Percentiles rank a stretch among this genome's conserved stretches.
Conservation (phyloP, 441 rosid genomes). For the Erodium texanum region DNA sequence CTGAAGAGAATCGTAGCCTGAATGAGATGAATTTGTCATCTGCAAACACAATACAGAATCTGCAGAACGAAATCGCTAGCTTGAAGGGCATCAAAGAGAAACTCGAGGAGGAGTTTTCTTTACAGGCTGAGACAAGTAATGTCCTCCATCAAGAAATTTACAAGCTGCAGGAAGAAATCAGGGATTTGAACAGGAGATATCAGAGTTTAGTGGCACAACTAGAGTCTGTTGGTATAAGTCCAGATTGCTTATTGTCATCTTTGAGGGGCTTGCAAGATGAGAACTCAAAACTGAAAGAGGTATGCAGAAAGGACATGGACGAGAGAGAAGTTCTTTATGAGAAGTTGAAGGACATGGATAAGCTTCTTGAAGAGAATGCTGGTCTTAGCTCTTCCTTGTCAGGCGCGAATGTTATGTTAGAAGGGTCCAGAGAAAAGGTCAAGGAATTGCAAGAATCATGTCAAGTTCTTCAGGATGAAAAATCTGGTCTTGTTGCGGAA, state of each 20-base stretch:
- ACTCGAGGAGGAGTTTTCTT: conserved; percentile 44
- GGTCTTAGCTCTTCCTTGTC: conserved; percentile 39
- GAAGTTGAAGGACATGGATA: conserved; percentile 43
- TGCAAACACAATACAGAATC: conserved; percentile 29
- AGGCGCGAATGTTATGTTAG: conserved; percentile 40
- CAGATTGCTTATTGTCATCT: conserved; percentile 34
- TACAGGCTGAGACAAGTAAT: conserved; percentile 37
- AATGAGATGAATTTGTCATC: conserved; percentile 43
- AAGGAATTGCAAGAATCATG: conserved; percentile 46
- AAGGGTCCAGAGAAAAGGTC: conserved; percentile 40
- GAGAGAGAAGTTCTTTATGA: conserved; percentile 32
- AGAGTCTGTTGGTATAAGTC: conserved; percentile 44
- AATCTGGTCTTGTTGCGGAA: conserved; percentile 37
- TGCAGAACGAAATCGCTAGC: conserved; percentile 39
- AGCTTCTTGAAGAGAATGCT: conserved; percentile 43
- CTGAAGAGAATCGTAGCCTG: conserved; percentile 46
- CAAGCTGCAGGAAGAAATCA: conserved; percentile 39
- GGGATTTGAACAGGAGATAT: conserved; percentile 34
- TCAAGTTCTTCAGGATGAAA: conserved; percentile 55
- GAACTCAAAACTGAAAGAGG: conserved; percentile 43
- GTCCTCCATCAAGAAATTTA: conserved; percentile 42
- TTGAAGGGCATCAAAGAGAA: conserved; percentile 51
- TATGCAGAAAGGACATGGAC: conserved; percentile 27
- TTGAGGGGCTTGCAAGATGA: conserved; percentile 50
- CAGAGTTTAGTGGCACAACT: conserved; percentile 39